phyloP scores from a whole-genome alignment of 2,329 filamentous ascomycete species.

The Ascocoryne sarcoides region DNA sequence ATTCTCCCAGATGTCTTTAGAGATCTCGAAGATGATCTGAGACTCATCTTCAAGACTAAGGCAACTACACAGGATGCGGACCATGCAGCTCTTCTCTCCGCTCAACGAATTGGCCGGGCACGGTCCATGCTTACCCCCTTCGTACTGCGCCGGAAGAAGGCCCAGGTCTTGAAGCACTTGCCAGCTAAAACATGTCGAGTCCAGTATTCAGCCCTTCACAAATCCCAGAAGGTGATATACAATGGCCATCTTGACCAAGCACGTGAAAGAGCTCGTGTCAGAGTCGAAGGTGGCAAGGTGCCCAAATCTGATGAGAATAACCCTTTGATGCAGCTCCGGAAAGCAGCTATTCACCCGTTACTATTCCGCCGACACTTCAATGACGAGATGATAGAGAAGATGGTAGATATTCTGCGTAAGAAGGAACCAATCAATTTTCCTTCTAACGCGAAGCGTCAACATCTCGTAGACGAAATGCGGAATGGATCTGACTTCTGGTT shows the following conservation, averaged over 20 bases:
- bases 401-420: slow-evolving; percentile 67
- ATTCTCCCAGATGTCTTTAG: slow-evolving; percentile 82
- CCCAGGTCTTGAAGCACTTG: slow-evolving; percentile 78
- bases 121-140: slow-evolving; percentile 92
- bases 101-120: slow-evolving; percentile 76
- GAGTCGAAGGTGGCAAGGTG: slow-evolving; percentile 43
- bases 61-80: slow-evolving; percentile 72
- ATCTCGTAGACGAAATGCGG: slow-evolving; percentile 47
- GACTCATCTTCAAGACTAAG: slow-evolving; percentile 84
- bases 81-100: slow-evolving; percentile 76
- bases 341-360: slow-evolving; percentile 85
- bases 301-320: slow-evolving; percentile 51
- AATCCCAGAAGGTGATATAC: slow-evolving; percentile 66
- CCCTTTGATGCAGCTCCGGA: slow-evolving; percentile 81
- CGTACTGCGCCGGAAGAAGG: slow-evolving; percentile 86
- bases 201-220: slow-evolving; percentile 71
- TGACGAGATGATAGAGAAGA: slow-evolving; percentile 65
- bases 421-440: slow-evolving; percentile 48
- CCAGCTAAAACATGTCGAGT: slow-evolving; percentile 72
- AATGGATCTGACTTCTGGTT: slow-evolving; percentile 55
- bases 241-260: slow-evolving; percentile 56
- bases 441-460: slow-evolving; percentile 39
- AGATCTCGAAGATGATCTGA: slow-evolving; percentile 67
- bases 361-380: slow-evolving; percentile 77
- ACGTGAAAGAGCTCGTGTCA: slow-evolving; percentile 46